Evolutionary conservation across 805 yeast species (phyloP).

Genomic region (Metschnikowia kofuensis): DNA sequence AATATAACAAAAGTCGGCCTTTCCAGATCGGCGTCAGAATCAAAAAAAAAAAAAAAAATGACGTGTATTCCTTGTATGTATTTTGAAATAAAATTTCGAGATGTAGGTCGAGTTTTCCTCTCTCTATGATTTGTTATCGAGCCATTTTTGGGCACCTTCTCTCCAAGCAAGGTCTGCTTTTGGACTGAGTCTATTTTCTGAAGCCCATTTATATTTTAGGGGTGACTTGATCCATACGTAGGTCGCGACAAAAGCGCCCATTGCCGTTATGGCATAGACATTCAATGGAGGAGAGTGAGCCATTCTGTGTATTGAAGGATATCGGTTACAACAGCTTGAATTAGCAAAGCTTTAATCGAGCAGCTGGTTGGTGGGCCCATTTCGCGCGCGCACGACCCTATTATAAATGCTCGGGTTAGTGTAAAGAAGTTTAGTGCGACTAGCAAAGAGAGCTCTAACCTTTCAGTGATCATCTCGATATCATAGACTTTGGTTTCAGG

Average conservation of each 20-base stretch:
- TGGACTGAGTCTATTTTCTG: constrained; percentile 43
- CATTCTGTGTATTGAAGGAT: constrained; percentile 8
- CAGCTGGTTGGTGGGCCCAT: constrained; percentile 16
- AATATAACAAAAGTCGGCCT: no score
- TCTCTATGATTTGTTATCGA: constrained; percentile 22
- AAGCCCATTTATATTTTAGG: constrained; percentile 38
- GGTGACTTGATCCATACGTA: constrained; percentile 42
- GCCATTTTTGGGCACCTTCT: constrained; percentile 44
- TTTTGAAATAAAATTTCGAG: no score
- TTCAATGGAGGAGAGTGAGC: constrained; percentile 41
- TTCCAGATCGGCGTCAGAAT: no score
- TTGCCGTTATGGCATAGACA: constrained; percentile 39
- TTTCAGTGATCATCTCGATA: no score
- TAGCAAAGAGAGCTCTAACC: no score
- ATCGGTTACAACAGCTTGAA: background rate
- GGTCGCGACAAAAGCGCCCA: constrained; percentile 39
- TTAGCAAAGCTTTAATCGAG: constrained; percentile 5
- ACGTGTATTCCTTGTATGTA: no score
- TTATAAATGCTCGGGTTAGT: background rate
- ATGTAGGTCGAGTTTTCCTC: no score
- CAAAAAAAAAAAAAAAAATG: no score
- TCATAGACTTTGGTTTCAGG: no score
- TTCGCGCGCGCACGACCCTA: constrained; percentile 15
- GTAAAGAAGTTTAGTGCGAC: no score
- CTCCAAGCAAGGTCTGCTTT: constrained; percentile 49